Evolutionary conservation across 2,329 filamentous ascomycete genomes (phyloP), one percentile per base, ranked within the genome.

Genomic region (Chlorencoelia australis): DNA sequence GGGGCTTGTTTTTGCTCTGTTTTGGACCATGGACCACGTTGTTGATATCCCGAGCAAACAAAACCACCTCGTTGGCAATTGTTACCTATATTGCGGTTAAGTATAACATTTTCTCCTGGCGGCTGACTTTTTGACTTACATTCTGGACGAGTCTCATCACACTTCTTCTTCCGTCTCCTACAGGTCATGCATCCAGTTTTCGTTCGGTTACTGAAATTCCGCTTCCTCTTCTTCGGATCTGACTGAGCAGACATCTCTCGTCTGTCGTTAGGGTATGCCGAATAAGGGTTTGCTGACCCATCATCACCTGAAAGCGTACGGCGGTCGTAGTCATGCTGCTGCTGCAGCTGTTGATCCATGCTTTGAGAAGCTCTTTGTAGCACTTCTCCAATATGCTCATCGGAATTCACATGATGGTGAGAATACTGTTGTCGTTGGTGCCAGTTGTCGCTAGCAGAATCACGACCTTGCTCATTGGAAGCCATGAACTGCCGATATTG

Each of bases 121-220:
- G 16, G 33, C 16, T 27, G n/a, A 15, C 25, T 34, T 31, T 5
- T 5, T 17, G 24, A 68, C 82, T 69, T 68, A 93, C 91, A 96
- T 59, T 86, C 78, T 17, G 91, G 91, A 59, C 94, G 93, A 36
- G 73, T 74, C 65, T 96, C 91, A 56, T 96, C 89, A 56, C 91
- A 96, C 63, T 96, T 96, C 75, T 96, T 96, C 71, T 96, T 96
- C 41, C 89, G 74, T 56, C 76, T 75, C 42, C 89, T 73, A 58
- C 89, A 96, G 5, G 89, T 96, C 61, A 94, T 76, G 59, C 89
- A 96, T 20, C 88, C 87, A 7, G 88, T 95, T 64, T 96, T 96
- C 14, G 89, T 95, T 41, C 89, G 74, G 59, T 95, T 94, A 63
- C 86, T 94, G 54, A 95, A 96, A 54, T 85, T 84, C 25, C 80